phyloP scores from a whole-genome alignment of 768 basidiomycete genomes.

The Lepiota venenata region DNA sequence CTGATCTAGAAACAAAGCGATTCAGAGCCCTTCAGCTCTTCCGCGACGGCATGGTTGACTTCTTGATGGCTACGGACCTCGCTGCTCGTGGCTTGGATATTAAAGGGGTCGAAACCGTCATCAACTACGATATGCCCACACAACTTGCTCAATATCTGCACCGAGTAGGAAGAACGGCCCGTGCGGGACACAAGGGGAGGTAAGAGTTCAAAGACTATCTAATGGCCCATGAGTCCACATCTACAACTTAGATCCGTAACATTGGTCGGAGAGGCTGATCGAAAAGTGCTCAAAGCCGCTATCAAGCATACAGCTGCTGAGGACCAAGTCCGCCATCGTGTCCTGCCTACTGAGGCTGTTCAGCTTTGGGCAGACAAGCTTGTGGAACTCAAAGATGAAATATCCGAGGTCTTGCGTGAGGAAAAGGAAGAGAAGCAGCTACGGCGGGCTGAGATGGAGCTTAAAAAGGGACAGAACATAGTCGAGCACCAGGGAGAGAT shows the following conservation, averaged over 20 bases:
- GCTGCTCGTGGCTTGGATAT: conserved; percentile 96
- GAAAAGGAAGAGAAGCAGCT: conserved; percentile 95
- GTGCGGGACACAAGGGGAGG: conserved; percentile 92
- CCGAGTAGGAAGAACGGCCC: conserved; percentile 94
- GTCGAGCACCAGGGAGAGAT: conserved; percentile 93
- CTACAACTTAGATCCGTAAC: conserved; percentile 72
- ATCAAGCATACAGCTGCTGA: conserved; percentile 82
- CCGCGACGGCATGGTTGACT: conserved; percentile 85
- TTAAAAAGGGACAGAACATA: conserved; percentile 93
- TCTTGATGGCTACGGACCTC: conserved; percentile 93
- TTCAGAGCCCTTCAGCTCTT: conserved; percentile 83
- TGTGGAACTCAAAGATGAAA: conserved; percentile 69
- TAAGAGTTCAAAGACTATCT: conserved; percentile 33
- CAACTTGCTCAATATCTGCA: conserved; percentile 94
- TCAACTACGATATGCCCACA: conserved; percentile 98
- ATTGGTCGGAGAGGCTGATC: conserved; percentile 92
- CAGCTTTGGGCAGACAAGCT: conserved; percentile 69
- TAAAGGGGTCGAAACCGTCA: conserved; percentile 95
- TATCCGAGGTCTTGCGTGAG: conserved; percentile 77
- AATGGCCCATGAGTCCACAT: not conserved
- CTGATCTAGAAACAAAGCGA: conserved; percentile 47
- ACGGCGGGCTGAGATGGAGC: conserved; percentile 91
- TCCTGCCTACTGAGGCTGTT: conserved; percentile 75
- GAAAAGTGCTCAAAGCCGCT: conserved; percentile 94
- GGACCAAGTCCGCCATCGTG: conserved; percentile 86